These are phyloP conservation scores for Linum tenue DNA, from an alignment of 345 rosid species.

Conservation along the genomic window DNA sequence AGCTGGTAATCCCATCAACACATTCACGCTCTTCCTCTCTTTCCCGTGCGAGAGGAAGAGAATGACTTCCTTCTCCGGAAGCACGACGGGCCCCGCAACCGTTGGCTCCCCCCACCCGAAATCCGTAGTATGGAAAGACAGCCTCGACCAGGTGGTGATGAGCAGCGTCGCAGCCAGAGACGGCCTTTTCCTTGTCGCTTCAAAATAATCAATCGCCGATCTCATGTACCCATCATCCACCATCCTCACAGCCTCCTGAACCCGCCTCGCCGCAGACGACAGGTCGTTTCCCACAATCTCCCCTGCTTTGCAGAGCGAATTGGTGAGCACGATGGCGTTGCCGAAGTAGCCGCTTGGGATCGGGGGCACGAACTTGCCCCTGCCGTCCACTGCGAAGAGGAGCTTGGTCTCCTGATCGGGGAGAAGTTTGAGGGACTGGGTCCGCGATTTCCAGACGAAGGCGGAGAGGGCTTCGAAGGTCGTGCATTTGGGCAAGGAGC, in stretches of 20 bases:
- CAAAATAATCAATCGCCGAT: slow-evolving; percentile 81
- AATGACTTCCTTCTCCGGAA: slow-evolving; percentile 82
- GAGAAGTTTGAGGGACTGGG: slow-evolving; percentile 45
- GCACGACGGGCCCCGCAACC: slow-evolving; percentile 66
- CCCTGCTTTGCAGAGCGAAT: slow-evolving; percentile 51
- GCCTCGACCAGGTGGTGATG: slow-evolving; percentile 77
- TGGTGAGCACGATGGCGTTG: slow-evolving; percentile 64
- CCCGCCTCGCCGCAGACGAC: slow-evolving; percentile 41
- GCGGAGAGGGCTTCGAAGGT: slow-evolving; percentile 71
- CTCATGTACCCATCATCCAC: slow-evolving; percentile 66
- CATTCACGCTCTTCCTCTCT: slow-evolving; percentile 53
- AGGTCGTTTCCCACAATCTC: slow-evolving; percentile 47
- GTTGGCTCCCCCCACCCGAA: slow-evolving; percentile 88
- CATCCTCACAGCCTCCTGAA: slow-evolving; percentile 53
- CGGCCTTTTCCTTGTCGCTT: slow-evolving; percentile 75
- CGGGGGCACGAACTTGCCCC: slow-evolving; percentile 52
- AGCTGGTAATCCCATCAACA: slow-evolving; percentile 67
- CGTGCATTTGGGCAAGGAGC: slow-evolving; percentile 40
- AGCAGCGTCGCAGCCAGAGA: slow-evolving; percentile 63
- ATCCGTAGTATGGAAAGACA: slow-evolving; percentile 68
- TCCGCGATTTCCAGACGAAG: slow-evolving; percentile 71
- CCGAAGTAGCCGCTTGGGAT: slow-evolving; percentile 67
- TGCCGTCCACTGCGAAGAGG: slow-evolving; percentile 80
- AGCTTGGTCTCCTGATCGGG: slow-evolving; percentile 70
- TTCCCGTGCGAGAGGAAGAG: slow-evolving; percentile 60